Conservation (phyloP, 495 filamentous ascomycete genomes). For the Immersiella caudata region DNA sequence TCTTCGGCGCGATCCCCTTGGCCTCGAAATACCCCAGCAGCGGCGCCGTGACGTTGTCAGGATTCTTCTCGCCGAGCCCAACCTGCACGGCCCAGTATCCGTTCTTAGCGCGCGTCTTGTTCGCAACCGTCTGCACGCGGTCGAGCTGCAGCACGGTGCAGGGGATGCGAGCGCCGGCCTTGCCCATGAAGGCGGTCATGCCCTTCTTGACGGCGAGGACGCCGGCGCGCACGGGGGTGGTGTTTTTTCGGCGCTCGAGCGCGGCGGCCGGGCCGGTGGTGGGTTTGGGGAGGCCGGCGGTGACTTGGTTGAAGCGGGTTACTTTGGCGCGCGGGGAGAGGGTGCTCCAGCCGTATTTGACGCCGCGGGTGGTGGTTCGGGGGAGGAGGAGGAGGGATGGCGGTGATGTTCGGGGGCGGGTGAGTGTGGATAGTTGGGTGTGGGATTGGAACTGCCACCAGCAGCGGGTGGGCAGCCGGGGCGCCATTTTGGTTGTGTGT, state of each 20-base stretch:
- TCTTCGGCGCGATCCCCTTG: conserved; percentile 77
- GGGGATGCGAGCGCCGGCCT: conserved; percentile 73
- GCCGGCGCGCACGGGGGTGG: conserved; percentile 79
- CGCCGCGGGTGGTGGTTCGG: conserved; percentile 48
- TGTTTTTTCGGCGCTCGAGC: conserved; percentile 72
- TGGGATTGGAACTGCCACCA: conserved; percentile 37
- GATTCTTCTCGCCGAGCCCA: conserved; percentile 74
- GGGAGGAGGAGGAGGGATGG: conserved; percentile 43
- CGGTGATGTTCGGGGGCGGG: conserved; percentile 33
- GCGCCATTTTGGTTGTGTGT: conserved; percentile 49
- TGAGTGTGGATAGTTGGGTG: conserved; percentile 28
- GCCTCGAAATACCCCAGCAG: conserved; percentile 83
- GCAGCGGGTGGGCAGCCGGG: conserved; percentile 56
- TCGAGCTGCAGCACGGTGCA: conserved; percentile 96
- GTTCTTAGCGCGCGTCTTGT: conserved; percentile 77
- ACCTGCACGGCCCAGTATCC: conserved; percentile 94
- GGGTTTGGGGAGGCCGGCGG: conserved; percentile 57
- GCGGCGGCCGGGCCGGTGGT: conserved; percentile 76
- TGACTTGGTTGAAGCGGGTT: conserved; percentile 55
- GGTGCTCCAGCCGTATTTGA: conserved; percentile 59
- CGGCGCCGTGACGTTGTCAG: conserved; percentile 74
- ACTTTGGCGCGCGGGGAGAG: conserved; percentile 40
- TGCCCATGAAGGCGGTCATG: conserved; percentile 88
- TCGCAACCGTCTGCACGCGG: conserved; percentile 80
- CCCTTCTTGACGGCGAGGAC: conserved; percentile 87